Conservation (phyloP, 768 basidiomycete genomes). For the Lactifluus subvellereus region DNA sequence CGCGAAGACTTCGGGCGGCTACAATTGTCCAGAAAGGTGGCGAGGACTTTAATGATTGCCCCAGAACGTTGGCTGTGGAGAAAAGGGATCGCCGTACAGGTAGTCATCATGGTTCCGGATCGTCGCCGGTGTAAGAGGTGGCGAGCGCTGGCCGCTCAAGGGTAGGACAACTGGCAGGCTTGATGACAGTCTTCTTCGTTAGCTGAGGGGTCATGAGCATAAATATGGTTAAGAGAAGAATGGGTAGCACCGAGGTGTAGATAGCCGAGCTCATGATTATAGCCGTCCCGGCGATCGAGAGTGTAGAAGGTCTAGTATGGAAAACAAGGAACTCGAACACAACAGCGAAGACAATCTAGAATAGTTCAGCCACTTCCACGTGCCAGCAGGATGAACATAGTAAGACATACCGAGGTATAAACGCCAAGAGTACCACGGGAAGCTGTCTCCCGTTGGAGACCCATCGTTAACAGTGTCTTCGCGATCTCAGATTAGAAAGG, state of each 20-base stretch:
- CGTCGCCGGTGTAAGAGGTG: too few relatives aligned
- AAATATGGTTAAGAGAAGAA: neutral
- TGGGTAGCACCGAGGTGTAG: constrained; percentile 53
- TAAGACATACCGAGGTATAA: constrained; percentile 44
- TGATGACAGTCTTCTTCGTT: neutral
- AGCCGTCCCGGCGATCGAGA: constrained; percentile 55
- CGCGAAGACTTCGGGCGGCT: neutral
- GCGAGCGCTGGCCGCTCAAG: neutral
- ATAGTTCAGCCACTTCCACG: neutral
- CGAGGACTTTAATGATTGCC: too few relatives aligned
- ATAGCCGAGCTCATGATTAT: constrained; percentile 61
- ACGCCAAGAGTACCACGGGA: constrained; percentile 56
- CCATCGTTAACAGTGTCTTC: constrained; percentile 53
- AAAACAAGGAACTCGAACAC: constrained; percentile 63
- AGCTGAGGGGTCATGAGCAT: neutral
- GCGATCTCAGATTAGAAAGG: neutral
- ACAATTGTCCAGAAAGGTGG: neutral
- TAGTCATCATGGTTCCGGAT: neutral
- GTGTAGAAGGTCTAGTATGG: constrained; percentile 47
- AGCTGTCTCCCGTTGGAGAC: constrained; percentile 59
- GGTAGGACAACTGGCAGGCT: neutral
- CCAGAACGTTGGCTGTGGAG: neutral
- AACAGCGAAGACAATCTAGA: constrained; percentile 57
- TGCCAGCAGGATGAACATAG: constrained; percentile 7
- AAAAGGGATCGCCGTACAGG: neutral